A percentile compares a stretch with the other conserved stretches of the same genome.
These are phyloP conservation scores for Globisporangium camurandrum DNA, from an alignment of 352 stramenopile genomes.

Conservation along the genomic window DNA sequence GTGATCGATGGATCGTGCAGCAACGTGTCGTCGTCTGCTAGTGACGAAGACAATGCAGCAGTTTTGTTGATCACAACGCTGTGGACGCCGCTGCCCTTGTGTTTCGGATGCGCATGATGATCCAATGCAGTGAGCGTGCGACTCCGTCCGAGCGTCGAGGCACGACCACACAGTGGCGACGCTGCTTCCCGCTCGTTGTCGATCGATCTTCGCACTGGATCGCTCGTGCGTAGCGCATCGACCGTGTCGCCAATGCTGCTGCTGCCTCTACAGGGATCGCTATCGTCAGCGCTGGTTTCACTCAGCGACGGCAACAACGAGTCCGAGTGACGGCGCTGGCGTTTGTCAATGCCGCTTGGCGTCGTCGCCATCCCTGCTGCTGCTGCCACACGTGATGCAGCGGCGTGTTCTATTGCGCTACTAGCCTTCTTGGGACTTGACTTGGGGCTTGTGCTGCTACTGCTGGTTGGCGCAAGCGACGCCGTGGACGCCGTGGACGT, in stretches of 20 bases:
- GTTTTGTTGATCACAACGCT: too few species aligned
- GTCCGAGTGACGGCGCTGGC: conserved; percentile 6
- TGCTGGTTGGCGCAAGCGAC: too few species aligned
- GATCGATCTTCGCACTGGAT: too few species aligned
- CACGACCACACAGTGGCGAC: neutral
- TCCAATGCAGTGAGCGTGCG: conserved; percentile 1
- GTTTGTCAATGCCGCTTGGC: neutral
- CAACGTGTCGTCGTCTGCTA: conserved; percentile 3
- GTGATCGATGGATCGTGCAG: conserved; percentile 10
- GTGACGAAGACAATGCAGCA: neutral
- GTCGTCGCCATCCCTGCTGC: neutral
- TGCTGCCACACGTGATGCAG: too few species aligned
- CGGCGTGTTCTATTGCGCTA: neutral
- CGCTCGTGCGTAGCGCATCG: too few species aligned
- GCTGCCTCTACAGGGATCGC: too few species aligned
- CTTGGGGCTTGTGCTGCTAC: neutral
- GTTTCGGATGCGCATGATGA: too few species aligned
- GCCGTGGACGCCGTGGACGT: too few species aligned
- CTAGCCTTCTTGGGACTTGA: neutral
- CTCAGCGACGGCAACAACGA: neutral
- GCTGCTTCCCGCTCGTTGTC: too few species aligned
- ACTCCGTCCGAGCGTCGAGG: neutral
- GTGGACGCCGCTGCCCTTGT: neutral
- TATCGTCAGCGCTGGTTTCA: too few species aligned
- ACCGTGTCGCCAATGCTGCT: too few species aligned